Evolutionary conservation across 2,329 filamentous ascomycete genomes (phyloP).

Genomic region (Alternaria atra): DNA sequence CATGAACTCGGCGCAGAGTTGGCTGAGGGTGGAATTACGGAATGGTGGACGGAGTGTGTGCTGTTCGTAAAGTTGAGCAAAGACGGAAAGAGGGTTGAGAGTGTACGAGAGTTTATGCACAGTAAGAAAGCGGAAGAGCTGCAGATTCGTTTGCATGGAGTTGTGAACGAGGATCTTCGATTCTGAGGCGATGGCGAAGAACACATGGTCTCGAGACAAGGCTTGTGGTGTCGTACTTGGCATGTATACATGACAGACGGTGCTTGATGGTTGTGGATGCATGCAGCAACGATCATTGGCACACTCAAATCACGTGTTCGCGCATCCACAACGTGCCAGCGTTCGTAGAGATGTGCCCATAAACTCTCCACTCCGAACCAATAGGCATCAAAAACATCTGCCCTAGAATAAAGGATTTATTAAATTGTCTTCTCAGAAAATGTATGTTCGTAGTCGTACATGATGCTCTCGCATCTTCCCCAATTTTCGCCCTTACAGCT

Average conservation of each 20-base stretch:
- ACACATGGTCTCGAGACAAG: neutral
- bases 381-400: neutral
- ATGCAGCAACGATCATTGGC: neutral
- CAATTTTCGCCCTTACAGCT: neutral
- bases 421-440: neutral
- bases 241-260: neutral
- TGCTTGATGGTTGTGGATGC: neutral
- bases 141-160: constrained; percentile 51
- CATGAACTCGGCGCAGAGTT: constrained; percentile 29
- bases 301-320: neutral
- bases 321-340: neutral
- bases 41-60: constrained; percentile 42
- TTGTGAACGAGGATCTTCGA: constrained; percentile 29
- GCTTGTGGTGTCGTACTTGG: neutral
- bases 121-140: constrained; percentile 48
- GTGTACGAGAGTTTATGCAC: constrained; percentile 55
- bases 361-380: neutral
- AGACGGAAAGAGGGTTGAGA: constrained; percentile 34
- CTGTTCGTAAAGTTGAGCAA: constrained; percentile 35
- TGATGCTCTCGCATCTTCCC: neutral
- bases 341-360: neutral
- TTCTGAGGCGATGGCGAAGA: neutral
- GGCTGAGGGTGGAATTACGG: constrained; percentile 22
- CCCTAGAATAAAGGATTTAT: neutral
- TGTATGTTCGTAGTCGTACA: neutral